phyloP scores from a whole-genome alignment of 495 filamentous ascomycete species.

The Neurospora africana region DNA sequence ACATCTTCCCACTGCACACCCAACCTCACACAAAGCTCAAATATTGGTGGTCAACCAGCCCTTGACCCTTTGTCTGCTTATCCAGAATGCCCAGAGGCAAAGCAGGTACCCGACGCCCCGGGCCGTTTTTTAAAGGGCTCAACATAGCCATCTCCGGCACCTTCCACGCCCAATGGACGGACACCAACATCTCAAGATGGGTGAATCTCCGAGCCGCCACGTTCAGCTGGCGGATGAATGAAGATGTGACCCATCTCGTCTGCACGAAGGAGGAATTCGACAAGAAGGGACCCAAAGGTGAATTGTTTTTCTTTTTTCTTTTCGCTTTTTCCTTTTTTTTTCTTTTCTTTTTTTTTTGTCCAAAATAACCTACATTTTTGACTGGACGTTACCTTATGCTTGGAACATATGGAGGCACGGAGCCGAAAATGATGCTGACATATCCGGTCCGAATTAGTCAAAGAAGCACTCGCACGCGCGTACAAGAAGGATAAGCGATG shows the following conservation, averaged over 20 bases:
- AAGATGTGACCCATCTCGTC: conserved; percentile 28
- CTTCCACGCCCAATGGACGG: conserved; percentile 20
- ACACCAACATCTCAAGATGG: conserved; percentile 24
- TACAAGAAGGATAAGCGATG: conserved; percentile 3
- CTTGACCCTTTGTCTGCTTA: neutral
- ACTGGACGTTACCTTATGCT: too few species aligned
- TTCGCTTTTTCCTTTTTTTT: too few species aligned
- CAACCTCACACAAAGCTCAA: neutral
- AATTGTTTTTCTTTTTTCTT: too few species aligned
- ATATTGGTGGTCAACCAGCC: neutral
- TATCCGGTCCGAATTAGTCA: conserved; percentile 1
- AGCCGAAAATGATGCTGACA: neutral
- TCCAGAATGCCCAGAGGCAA: neutral
- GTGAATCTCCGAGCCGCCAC: conserved; percentile 16
- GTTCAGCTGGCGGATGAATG: conserved; percentile 10
- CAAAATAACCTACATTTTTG: too few species aligned
- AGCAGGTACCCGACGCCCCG: neutral
- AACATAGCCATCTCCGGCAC: conserved; percentile 21
- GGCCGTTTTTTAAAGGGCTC: conserved; percentile 19
- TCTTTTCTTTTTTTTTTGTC: too few species aligned
- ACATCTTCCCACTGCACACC: neutral
- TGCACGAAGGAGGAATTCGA: conserved; percentile 23
- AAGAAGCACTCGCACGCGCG: conserved; percentile 8
- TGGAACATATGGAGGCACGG: too few species aligned
- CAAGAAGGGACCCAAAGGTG: conserved; percentile 4